Evolutionary conservation across 371 early-diverging fungal genomes (phyloP).

Genomic region (Capillidium rhysosporum): DNA sequence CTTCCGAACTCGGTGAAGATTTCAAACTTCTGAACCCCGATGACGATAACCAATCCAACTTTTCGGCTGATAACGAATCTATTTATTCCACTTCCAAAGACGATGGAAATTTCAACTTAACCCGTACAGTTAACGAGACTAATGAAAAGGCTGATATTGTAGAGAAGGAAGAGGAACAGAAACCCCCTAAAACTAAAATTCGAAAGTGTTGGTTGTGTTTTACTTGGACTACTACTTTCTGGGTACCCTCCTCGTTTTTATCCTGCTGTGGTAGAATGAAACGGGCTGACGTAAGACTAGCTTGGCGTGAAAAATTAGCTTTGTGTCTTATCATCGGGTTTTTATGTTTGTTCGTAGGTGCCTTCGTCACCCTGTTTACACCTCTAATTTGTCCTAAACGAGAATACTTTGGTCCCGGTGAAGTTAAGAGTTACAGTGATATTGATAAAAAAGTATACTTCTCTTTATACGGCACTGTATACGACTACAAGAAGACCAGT

Average conservation of each 20-base stretch:
- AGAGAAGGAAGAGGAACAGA: conserved; percentile 19
- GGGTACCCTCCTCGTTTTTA: conserved; percentile 52
- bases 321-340: conserved; percentile 41
- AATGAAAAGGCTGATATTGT: conserved; percentile 19
- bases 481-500: conserved; percentile 32
- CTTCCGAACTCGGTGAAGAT: conserved; percentile 46
- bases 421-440: conserved; percentile 21
- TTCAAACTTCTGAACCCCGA: conserved; percentile 19
- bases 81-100: not conserved
- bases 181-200: conserved; percentile 23
- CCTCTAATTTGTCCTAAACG: conserved; percentile 43
- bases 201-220: conserved; percentile 60
- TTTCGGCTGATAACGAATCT: not conserved
- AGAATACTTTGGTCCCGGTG: conserved; percentile 32
- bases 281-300: conserved; percentile 60
- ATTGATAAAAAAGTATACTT: conserved; percentile 20
- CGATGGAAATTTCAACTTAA: not conserved
- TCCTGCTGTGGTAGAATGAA: conserved; percentile 52
- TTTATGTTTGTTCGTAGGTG: conserved; percentile 32
- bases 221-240: conserved; percentile 74
- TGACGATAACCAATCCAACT: conserved; percentile 11
- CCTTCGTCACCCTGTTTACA: conserved; percentile 36
- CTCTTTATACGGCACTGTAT: conserved; percentile 52
- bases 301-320: conserved; percentile 53
- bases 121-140: conserved; percentile 8